Base-by-base conservation (phyloP, 2,329 filamentous ascomycete species). In the Colletotrichum melonis region DNA sequence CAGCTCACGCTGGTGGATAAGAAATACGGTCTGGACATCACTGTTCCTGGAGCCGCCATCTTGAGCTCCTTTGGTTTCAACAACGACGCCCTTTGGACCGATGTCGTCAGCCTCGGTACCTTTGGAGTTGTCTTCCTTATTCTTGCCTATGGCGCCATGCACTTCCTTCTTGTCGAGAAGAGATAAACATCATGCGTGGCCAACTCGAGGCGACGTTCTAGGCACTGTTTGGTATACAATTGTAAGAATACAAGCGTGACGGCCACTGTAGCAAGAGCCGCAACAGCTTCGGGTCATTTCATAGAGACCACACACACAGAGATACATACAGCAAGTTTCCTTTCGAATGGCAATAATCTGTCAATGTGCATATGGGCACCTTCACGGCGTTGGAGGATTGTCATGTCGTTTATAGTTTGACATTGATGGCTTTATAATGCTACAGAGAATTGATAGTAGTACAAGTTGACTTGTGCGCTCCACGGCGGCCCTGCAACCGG, bases 11-110 rank as follows among this genome's bases (percentile, higher is more conserved):
- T 99, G 30, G 91, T 97, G 55, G 97, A 99, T 81, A 93, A 97
- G 82, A 97, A 98, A 83, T 98, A 98, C 76, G 97, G 97, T 6
- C 90, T 99, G 5, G 95, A 98, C 79, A 99, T 99, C 75, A 96
- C 97, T 65, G 95, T 99, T 0, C 97, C 97, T 0, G 97, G 97
- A 42, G 95, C 96, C 1, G 94, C 95, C 0, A 99, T 99, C 76
- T 85, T 99, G 68, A 97, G 94, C 82, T 95, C 94, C 0, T 99
- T 99, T 82, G 97, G 97, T 1, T 99, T 99, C 82, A 89, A 98
- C 80, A 97, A 95, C 32, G 87, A 92, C 73, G 95, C 94, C 0
- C 88, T 98, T 69, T 98, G 95, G 95, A 85, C 86, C 57, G 97
- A 99, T 82, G 91, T 97, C 30, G 86, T 93, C 64, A 95, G 94